These are phyloP conservation scores for Cyberlindnera xishuangbannaensis DNA, from an alignment of 805 yeast genomes.

Conservation along the genomic window DNA sequence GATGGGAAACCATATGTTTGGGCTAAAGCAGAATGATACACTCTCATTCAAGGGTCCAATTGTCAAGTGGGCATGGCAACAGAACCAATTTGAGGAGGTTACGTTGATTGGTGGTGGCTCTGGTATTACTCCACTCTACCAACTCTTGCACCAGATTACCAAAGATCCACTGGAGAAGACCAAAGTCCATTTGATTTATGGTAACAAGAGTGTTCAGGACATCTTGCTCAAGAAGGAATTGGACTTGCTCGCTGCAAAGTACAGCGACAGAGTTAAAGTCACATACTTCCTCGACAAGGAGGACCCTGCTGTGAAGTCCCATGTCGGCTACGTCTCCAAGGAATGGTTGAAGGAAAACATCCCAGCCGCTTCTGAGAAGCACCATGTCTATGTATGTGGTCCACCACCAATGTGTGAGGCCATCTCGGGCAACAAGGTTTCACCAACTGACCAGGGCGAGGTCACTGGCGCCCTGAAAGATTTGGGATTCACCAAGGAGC, in stretches of 20 bases:
- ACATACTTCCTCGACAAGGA: constrained; percentile 75
- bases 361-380: constrained; percentile 62
- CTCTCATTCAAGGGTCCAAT: constrained; percentile 93
- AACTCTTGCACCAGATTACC: constrained; percentile 70
- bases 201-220: constrained; percentile 71
- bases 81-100: constrained; percentile 76
- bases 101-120: constrained; percentile 93
- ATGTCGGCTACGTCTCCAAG: constrained; percentile 72
- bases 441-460: constrained; percentile 94
- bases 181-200: constrained; percentile 77
- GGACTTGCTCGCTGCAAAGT: constrained; percentile 56
- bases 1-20: constrained; percentile 68
- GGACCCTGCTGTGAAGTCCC: constrained; percentile 38
- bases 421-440: constrained; percentile 75
- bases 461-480: constrained; percentile 83
- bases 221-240: constrained; percentile 74
- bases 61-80: constrained; percentile 83
- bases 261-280: constrained; percentile 75
- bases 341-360: constrained; percentile 59
- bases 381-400: constrained; percentile 86
- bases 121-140: constrained; percentile 95
- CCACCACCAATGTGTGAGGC: constrained; percentile 91
- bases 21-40: constrained; percentile 71
- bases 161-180: constrained; percentile 84
- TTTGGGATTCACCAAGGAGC: constrained; percentile 78